Evolutionary conservation across 2,329 filamentous ascomycete species (phyloP).

Genomic region (Cephalotrichum gorgonifer): DNA sequence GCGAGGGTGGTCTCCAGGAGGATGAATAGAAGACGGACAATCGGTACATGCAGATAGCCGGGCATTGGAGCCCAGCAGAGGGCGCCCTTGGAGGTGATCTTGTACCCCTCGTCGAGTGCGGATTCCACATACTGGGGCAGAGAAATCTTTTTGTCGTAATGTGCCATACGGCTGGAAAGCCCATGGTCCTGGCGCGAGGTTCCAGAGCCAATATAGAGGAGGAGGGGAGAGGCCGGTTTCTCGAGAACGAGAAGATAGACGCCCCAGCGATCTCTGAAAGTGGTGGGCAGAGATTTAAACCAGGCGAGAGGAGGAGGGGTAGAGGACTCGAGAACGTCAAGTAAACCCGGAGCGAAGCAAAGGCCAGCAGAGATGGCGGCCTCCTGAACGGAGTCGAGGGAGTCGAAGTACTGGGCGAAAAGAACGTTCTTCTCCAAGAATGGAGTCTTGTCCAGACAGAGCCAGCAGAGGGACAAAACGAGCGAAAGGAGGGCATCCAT

Average conservation of each 20-base stretch:
- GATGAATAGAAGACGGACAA: neutral
- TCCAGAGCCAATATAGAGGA: neutral
- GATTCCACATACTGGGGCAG: neutral
- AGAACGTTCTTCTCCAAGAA: neutral
- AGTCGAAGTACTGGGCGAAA: neutral
- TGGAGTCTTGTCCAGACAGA: neutral
- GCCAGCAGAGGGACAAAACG: neutral
- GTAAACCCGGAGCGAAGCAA: neutral
- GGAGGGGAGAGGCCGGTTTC: neutral
- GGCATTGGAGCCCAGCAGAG: neutral
- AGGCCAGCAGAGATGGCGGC: neutral
- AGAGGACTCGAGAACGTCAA: neutral
- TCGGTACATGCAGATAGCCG: neutral
- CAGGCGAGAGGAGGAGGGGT: neutral
- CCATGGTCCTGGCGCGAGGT: neutral
- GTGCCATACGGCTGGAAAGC: neutral
- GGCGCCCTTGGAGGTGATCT: neutral
- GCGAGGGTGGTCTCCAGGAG: neutral
- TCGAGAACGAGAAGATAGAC: neutral
- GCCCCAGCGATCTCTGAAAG: neutral
- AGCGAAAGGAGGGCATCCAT: neutral
- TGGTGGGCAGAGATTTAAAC: neutral
- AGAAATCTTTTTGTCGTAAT: neutral
- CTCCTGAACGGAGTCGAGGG: conserved; percentile 1
- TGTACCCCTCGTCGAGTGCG: neutral